Percentiles rank a stretch among this genome's conserved stretches.
Evolutionary conservation across 805 yeast genomes (phyloP).

Genomic region (Starmerella bombicola): DNA sequence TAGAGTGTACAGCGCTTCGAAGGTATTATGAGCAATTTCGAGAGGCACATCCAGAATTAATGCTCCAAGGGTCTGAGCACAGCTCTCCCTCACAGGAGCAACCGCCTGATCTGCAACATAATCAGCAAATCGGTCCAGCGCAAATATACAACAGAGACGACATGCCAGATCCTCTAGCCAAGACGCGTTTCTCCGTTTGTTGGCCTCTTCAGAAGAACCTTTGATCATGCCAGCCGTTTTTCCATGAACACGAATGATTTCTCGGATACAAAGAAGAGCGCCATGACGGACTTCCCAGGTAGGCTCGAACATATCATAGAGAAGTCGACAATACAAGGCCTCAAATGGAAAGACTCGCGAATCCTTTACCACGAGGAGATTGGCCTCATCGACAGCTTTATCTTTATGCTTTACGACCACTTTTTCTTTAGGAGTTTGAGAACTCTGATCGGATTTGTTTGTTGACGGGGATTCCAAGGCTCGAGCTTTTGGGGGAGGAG

Average conservation of each 20-base stretch:
- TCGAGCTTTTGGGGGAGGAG: conserved; percentile 23
- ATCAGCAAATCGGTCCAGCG: conserved; percentile 92
- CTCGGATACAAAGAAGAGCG: conserved; percentile 83
- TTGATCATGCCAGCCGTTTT: conserved; percentile 69
- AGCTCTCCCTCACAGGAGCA: conserved; percentile 95
- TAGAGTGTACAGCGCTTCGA: conserved; percentile 50
- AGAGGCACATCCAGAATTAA: conserved; percentile 60
- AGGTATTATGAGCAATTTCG: conserved; percentile 47
- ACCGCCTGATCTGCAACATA: conserved; percentile 95
- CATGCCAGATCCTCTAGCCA: conserved; percentile 83
- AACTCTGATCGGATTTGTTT: not conserved
- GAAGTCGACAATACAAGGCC: conserved; percentile 72
- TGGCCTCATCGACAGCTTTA: conserved; percentile 44
- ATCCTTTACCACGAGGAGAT: conserved; percentile 56
- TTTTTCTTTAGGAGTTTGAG: conserved; percentile 34
- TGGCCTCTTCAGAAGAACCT: conserved; percentile 49
- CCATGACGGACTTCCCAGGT: conserved; percentile 96
- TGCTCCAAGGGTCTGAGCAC: conserved; percentile 90
- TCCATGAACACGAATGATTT: conserved; percentile 71
- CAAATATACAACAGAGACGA: conserved; percentile 70
- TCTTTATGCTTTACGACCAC: conserved; percentile 70
- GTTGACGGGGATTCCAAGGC: conserved; percentile 13
- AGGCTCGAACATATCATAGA: conserved; percentile 69
- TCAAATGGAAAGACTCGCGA: conserved; percentile 85
- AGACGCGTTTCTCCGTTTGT: conserved; percentile 48